Base-by-base conservation (phyloP, 208 protist species). In the Leishmania guyanensis region DNA sequence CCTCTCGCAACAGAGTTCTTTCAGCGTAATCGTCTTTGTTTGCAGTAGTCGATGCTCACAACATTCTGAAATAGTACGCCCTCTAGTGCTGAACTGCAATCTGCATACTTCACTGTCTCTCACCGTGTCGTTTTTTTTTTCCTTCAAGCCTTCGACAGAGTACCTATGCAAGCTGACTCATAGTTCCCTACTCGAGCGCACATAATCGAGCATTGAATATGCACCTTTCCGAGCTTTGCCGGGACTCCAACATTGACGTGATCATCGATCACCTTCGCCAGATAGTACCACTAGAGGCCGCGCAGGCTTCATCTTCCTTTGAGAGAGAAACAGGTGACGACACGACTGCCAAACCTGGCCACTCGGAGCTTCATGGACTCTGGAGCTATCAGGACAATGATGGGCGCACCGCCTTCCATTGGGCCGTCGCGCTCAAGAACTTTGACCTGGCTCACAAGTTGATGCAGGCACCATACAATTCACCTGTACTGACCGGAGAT, bases 391-490 rank as follows among this genome's bases (percentile, higher is more conserved):
- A 83, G 20, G 95, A 98, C 65, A 90, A 73, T 53, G 95, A 98
- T 70, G 95, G 94, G n/a, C 89, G 95, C 76, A 97, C 95, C 5
- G 91, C 94, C 0, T 86, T 97, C 29, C 95, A 98, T 81, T 98
- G 95, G 95, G 92, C 95, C 0, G 74, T 97, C 5, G 91, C 94
- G 9, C 80, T 97, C 66, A 84, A 88, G 71, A 95, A 96, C 86
- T 97, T 91, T 58, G 87, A 87, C 0, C 79, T 98, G 33, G 94
- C 91, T 5, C 81, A 26, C 10, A 88, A 51, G 10, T 87, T 98
- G 26, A 89, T 96, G 88, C 66, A 75, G 20, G 64, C 68, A 9
- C 92, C 93, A 2, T 90, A 95, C 81, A 79, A 86, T 70, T 84
- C 94, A 6, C 90, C 91, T 20, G 93, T 89, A 22, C 80, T 91